These are phyloP conservation scores for Diplogelasinospora grovesii DNA, from an alignment of 495 filamentous ascomycete species.

Conservation along the genomic window DNA sequence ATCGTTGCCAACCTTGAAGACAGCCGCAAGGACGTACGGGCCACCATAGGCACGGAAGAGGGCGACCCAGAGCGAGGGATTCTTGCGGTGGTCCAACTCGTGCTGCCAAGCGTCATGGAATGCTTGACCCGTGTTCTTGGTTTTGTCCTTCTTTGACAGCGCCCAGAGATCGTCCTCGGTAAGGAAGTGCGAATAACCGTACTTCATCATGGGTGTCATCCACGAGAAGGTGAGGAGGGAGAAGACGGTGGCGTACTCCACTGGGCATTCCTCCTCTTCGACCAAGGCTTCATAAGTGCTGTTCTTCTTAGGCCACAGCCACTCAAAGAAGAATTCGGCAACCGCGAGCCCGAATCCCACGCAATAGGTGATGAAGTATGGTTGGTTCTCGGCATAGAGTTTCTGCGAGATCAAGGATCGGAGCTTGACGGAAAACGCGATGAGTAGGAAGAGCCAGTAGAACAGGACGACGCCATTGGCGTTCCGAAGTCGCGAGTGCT, in stretches of 20 bases:
- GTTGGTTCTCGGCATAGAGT: slow-evolving; percentile 53
- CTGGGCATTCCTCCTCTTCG: slow-evolving; percentile 85
- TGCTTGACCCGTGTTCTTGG: slow-evolving; percentile 54
- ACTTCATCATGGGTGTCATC: slow-evolving; percentile 98
- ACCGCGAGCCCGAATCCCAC: slow-evolving; percentile 65
- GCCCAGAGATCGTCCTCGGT: slow-evolving; percentile 98
- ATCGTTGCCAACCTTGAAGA: slow-evolving; percentile 86
- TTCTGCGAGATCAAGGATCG: slow-evolving; percentile 78
- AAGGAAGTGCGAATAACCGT: slow-evolving; percentile 84
- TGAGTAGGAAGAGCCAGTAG: slow-evolving; percentile 90
- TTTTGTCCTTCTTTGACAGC: slow-evolving; percentile 72
- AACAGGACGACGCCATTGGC: slow-evolving; percentile 91
- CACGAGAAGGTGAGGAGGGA: slow-evolving; percentile 92
- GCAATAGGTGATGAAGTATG: slow-evolving; percentile 76
- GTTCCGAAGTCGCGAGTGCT: slow-evolving; percentile 81
- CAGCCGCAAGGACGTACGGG: slow-evolving; percentile 68
- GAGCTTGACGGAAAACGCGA: slow-evolving; percentile 76
- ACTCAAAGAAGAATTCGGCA: slow-evolving; percentile 77
- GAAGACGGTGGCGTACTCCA: slow-evolving; percentile 91
- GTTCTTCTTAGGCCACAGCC: slow-evolving; percentile 81
- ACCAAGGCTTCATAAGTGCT: slow-evolving; percentile 76
- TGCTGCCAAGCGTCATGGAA: slow-evolving; percentile 73
- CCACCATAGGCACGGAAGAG: slow-evolving; percentile 78
- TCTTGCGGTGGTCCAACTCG: slow-evolving; percentile 61
- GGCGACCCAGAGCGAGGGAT: slow-evolving; percentile 88